phyloP scores from a whole-genome alignment of 2,329 filamentous ascomycete genomes.

The Ilyonectria sp. region DNA sequence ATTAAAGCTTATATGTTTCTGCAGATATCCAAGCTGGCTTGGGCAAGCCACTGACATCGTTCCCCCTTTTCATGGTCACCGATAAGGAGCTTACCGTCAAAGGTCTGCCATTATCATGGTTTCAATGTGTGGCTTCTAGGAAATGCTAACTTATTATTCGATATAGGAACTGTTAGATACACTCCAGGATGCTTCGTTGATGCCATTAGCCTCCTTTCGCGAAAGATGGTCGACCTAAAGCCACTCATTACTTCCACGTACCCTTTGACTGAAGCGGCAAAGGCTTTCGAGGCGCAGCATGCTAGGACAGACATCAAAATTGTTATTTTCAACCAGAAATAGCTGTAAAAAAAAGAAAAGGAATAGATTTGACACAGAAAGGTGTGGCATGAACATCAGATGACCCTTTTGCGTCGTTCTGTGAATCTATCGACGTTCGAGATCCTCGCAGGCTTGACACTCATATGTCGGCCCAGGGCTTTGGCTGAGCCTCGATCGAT shows the following conservation, averaged over 20 bases:
- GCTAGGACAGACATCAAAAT: conserved; percentile 44
- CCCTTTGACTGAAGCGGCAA: conserved; percentile 34
- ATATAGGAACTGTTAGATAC: conserved; percentile 45
- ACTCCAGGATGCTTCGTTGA: conserved; percentile 47
- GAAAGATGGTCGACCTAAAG: conserved; percentile 42
- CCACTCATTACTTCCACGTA: conserved; percentile 46
- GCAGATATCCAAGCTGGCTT: too few species aligned
- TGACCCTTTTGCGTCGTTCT: too few species aligned
- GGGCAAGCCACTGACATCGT: conserved; percentile 19
- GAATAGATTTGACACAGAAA: too few species aligned
- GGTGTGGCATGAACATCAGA: too few species aligned
- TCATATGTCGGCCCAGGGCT: too few species aligned
- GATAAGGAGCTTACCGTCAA: conserved; percentile 45
- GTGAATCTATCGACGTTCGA: too few species aligned
- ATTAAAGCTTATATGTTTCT: too few species aligned
- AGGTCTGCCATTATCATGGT: conserved; percentile 22
- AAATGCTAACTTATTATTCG: too few species aligned
- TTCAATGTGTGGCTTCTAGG: background rate
- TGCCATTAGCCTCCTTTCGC: conserved; percentile 41
- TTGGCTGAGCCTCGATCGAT: too few species aligned
- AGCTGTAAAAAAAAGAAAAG: background rate
- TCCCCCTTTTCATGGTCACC: conserved; percentile 40
- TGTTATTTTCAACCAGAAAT: conserved; percentile 44
- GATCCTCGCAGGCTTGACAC: too few species aligned
- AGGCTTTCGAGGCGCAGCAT: conserved; percentile 44